Percentiles rank a stretch among this genome's conserved stretches.
Conservation (phyloP, 495 filamentous ascomycete genomes). For the Trichodelitschia bisporula region DNA sequence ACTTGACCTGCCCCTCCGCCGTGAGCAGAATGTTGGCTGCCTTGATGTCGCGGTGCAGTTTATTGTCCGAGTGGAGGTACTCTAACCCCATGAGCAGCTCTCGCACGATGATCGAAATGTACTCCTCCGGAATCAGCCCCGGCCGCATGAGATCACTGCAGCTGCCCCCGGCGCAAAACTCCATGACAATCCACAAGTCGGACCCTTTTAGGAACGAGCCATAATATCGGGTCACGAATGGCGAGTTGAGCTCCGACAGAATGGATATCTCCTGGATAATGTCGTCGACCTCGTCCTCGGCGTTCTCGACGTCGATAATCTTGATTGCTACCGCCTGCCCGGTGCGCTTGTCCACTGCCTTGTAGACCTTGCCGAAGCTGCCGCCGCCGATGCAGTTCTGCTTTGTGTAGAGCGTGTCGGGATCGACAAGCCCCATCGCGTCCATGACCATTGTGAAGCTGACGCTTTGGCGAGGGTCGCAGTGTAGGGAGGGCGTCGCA, state of each 20-base stretch:
- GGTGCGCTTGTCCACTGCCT: conserved; percentile 68
- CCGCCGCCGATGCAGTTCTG: conserved; percentile 82
- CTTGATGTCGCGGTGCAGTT: conserved; percentile 94
- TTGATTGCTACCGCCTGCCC: conserved; percentile 84
- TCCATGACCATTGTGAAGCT: too few species aligned
- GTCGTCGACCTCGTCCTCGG: conserved; percentile 95
- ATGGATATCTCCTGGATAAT: conserved; percentile 98
- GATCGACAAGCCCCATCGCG: too few species aligned
- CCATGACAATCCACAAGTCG: conserved; percentile 95
- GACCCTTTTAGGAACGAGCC: conserved; percentile 88
- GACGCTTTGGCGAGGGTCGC: too few species aligned
- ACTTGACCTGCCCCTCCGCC: conserved; percentile 79
- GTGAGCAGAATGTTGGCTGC: conserved; percentile 78
- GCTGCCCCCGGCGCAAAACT: conserved; percentile 82
- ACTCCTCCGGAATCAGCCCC: conserved; percentile 72
- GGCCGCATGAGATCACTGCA: conserved; percentile 83
- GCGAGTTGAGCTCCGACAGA: conserved; percentile 76
- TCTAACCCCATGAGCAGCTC: conserved; percentile 78
- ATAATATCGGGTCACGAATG: conserved; percentile 90
- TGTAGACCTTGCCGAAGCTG: conserved; percentile 90
- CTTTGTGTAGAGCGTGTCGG: conserved; percentile 73
- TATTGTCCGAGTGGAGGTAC: conserved; percentile 84
- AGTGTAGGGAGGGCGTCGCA: too few species aligned
- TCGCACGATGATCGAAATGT: conserved; percentile 80
- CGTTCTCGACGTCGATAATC: conserved; percentile 92